Evolutionary conservation across 768 basidiomycete species (phyloP), one percentile per base, ranked within the genome.

Genomic region (Lyophyllum shimeji): DNA sequence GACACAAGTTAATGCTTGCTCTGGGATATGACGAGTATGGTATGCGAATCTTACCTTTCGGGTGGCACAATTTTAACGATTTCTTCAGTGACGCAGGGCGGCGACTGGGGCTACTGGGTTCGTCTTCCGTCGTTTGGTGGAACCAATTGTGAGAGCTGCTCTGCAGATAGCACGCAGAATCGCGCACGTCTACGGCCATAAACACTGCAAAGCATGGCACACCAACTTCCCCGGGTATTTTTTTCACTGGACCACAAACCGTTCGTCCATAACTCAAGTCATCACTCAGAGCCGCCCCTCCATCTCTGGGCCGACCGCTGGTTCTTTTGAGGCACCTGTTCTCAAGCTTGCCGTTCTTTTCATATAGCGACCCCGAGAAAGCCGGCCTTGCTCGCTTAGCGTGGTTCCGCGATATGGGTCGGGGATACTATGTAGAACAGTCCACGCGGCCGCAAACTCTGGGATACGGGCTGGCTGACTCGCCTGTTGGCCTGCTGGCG

Each of bases 391-490:
- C 70, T 39, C 62, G 69, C 13, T 62, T 66, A 0, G 27, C 58
- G 33, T 69, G 65, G 65, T 76, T 71, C 59, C 25, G 56, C 11
- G 60, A 53, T 1, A 61, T 67, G 29, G 68, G 74, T 5, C 45
- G 43, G 0, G 81, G 78, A 7, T 82, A 82, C 60, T 69, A 64
- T 47, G 12, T 47, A 7, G 59, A 71, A 49, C 81, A 81, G 55
- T 65, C 74, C 0, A 82, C 81, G 0, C 72, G 76, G 55, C 81
- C 81, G 0, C 82, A 82, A 60, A 82, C 82, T 0, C 61, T 82
- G 3, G 83, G 81, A 0, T 86, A 86, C 60, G 58, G 71, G 12
- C 67, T 86, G 2, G 69, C 80, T 0, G 85, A 86, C 59, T 85
- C 83, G 7, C 85, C 85, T 7, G 75, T 74, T 7, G 85, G 81